Evolutionary conservation across 169 alveolate species (phyloP), one percentile per base, ranked within the genome.

Genomic region (Cyclospora cayetanensis): DNA sequence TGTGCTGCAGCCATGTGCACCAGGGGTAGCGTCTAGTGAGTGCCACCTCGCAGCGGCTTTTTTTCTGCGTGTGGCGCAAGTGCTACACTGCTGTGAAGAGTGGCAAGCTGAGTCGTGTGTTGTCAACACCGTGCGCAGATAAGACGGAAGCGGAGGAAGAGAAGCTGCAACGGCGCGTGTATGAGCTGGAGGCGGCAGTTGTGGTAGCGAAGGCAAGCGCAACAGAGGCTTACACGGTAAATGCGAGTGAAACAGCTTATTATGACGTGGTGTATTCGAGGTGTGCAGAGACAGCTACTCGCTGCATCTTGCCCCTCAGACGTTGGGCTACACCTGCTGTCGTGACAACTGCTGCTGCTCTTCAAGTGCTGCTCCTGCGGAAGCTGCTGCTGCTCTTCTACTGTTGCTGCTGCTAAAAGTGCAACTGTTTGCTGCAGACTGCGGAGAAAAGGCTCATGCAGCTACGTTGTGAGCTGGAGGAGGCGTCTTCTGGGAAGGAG

Each of bases 181-280:
- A 65, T 31, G 41, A 65, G 39, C 39, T 65, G 12, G 76, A 65
- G 12, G 76, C 76, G 31, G 76, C 35, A 65, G 76, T 65, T 65
- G 76, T 25, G 4, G 76, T 41, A 3, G 76, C 76, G 4, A 65
- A 65, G 76, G 76, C 76, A 2, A 65, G 76, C 39, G 76, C 76
- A 25, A 31, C 76, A 22, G 76, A 65, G 34, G 76, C 76, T 9
- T 65, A 65, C 34, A 65, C 76, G 37, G 76, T 65, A 12, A 65
- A 41, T 41, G 55, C 55, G 15, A 15, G 22, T 9, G 55, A 7
- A 46, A 15, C 55, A 46, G 55, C 55, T 9, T n/a, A n/a, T n/a
- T n/a, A n/a, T n/a, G n/a, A n/a, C n/a, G n/a, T n/a, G n/a, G n/a
- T n/a, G n/a, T n/a, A n/a, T n/a, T n/a, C n/a, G 55, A 7, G 15